A percentile compares a stretch with the other conserved stretches of the same genome.
phyloP scores from a whole-genome alignment of 208 protist genomes.

The Trypanosoma scelopori region DNA sequence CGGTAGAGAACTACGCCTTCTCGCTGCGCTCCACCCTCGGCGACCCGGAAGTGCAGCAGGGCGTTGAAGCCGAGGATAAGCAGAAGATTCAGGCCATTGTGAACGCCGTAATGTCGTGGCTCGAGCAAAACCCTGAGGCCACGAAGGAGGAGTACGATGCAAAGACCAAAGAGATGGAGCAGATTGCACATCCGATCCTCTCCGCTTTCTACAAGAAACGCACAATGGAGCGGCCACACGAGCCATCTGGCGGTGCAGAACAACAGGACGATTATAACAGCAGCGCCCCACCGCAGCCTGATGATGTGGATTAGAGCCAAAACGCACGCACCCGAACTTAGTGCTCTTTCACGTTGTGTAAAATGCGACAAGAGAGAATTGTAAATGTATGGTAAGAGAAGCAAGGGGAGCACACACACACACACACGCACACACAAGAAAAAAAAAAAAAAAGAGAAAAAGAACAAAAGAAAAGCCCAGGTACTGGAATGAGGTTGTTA shows the following conservation, averaged over 20 bases:
- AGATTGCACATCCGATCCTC: conserved; percentile 92
- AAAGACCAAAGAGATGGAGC: conserved; percentile 91
- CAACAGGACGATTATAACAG: conserved; percentile 9
- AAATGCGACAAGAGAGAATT: too few species aligned
- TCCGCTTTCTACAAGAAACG: conserved; percentile 93
- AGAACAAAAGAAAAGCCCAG: background rate
- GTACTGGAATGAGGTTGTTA: background rate
- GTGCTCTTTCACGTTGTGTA: too few species aligned
- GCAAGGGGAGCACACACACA: too few species aligned
- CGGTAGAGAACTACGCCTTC: conserved; percentile 88
- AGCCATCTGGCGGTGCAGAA: conserved; percentile 13
- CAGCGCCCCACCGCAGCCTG: conserved; percentile 23
- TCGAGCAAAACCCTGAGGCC: conserved; percentile 59
- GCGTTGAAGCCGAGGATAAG: conserved; percentile 41
- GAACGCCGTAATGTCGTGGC: conserved; percentile 50
- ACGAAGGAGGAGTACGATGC: conserved; percentile 94
- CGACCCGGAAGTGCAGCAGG: conserved; percentile 54
- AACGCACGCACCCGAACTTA: too few species aligned
- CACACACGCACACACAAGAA: background rate
- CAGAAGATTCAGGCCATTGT: conserved; percentile 56
- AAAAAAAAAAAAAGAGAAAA: conserved; percentile 6
- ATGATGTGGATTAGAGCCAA: conserved; percentile 55
- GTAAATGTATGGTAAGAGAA: too few species aligned
- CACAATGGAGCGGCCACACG: conserved; percentile 58
- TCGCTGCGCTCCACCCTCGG: conserved; percentile 67